These are phyloP conservation scores for Daldinia sp. DNA, from an alignment of 2,329 filamentous ascomycete species.

Conservation along the genomic window DNA sequence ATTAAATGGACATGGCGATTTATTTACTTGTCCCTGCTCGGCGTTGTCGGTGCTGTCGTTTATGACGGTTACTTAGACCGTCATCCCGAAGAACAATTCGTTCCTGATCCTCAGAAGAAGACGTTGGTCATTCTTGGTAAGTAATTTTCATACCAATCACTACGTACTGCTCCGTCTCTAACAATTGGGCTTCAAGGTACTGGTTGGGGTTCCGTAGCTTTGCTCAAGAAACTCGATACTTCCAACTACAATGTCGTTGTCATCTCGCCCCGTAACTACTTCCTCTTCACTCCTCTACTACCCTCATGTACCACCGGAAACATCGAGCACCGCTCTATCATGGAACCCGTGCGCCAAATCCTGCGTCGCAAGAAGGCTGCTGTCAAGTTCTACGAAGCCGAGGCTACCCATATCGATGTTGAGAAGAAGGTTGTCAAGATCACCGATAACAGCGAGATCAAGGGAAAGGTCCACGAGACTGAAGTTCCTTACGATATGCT, in stretches of 20 bases:
- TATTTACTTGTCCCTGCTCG: slow-evolving; percentile 80
- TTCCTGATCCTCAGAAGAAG: slow-evolving; percentile 91
- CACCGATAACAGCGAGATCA: slow-evolving; percentile 92
- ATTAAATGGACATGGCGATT: slow-evolving; percentile 87
- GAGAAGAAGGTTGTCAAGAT: slow-evolving; percentile 90
- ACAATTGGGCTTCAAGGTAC: slow-evolving; percentile 71
- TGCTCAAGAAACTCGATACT: slow-evolving; percentile 98
- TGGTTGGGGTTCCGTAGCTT: slow-evolving; percentile 94
- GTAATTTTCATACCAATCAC: slow-evolving; percentile 38
- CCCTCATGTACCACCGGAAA: slow-evolving; percentile 97
- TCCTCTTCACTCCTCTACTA: slow-evolving; percentile 97
- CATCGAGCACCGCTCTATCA: slow-evolving; percentile 99
- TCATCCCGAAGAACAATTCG: slow-evolving; percentile 82
- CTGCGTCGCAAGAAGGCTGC: slow-evolving; percentile 92
- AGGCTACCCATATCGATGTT: slow-evolving; percentile 94
- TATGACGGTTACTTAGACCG: slow-evolving; percentile 87
- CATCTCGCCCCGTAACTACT: slow-evolving; percentile 98
- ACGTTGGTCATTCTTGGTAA: slow-evolving; percentile 94
- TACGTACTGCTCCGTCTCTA: slow-evolving; percentile 22
- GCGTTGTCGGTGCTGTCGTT: slow-evolving; percentile 75
- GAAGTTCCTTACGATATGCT: slow-evolving; percentile 99
- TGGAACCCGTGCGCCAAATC: slow-evolving; percentile 98
- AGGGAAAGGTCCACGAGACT: slow-evolving; percentile 82
- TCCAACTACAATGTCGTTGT: slow-evolving; percentile 99
- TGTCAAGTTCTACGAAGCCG: slow-evolving; percentile 98